Base-by-base conservation (phyloP, 768 basidiomycete genomes). In the Tephrocybe sp. region DNA sequence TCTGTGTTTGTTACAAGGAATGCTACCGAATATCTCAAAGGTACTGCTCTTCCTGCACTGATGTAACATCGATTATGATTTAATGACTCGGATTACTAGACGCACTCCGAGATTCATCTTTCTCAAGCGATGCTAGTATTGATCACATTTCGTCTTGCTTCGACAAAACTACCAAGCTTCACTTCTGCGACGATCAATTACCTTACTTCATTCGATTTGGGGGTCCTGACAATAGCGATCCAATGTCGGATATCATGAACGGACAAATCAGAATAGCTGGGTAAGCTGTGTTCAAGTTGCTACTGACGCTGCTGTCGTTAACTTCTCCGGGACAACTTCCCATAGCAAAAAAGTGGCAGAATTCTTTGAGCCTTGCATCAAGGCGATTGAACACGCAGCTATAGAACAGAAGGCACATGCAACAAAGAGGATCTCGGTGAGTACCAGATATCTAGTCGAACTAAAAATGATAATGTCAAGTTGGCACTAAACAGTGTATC, bases 121-220 rank as follows among this genome's bases (percentile, higher is more conserved):
- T 68, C 30, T 18, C 53, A 1, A 71, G 70, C 2, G 73, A 77
- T 44, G 52, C n/a, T n/a, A n/a, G n/a, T n/a, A n/a, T 78, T 18
- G 57, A 64, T 21, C 58, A 73, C 27, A 78, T 79, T 50, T 59
- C 64, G 8, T 43, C 50, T 9, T 64, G 65, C 40, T 79, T 79
- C 36, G 78, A 80, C 55, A 71, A 67, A 47, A 68, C 68, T 1
- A 71, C 77, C 1, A 79, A 77, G 49, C 60, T 70, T 5, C 65
- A 63, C 16, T 79, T 79, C 53, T 60, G 57, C 22, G 62, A 65
- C 43, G 43, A 60, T 6, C 39, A 54, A 3, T 70, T 75, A 27
- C 64, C 70, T 11, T 68, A 71, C 11, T 78, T 65, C 48, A 70
- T 79, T 47, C 68, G 66, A 47, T 78, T 79, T 45, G 78, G 76